Evolutionary conservation across 83 land plant species (phyloP), one percentile per base, ranked within the genome.

Genomic region (Thuja plicata): DNA sequence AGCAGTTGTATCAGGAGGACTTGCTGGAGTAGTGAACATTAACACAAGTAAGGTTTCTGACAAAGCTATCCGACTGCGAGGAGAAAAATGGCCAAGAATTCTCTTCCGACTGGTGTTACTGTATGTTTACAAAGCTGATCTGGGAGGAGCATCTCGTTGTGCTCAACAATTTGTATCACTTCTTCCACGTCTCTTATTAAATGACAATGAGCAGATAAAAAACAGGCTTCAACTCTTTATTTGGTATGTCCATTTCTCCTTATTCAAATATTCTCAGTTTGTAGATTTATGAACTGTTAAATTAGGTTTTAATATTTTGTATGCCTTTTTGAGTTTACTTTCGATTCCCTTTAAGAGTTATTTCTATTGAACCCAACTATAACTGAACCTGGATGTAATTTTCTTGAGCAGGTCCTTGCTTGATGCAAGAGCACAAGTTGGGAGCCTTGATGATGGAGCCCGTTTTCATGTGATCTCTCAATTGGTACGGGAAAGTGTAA

Each of bases 1-100:
- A 73, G 99, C 95, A 66, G 99, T 98, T 87, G 99, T 98, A 17
- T 92, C 99, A 57, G 99, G 99, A 83, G 98, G 99, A 45, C 92
- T 98, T 91, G 92, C 96, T 66, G 96, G 85, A 91, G 99, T 97
- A 17, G 93, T 97, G 88, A 93, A 94, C 85, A 96, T 93, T 84
- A 94, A 94, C 87, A 84, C 96, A 48, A 92, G 57, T 88, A 98
- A 95, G 89, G 88, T 87, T 88, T 91, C 93, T 88, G 99, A 98
- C 88, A 98, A 98, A 93, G 97, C 99, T 27, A 95, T 96, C 92
- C 92, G 95, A 32, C 89, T 97, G 43, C 91, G 99, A 86, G 99
- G 97, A 43, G 99, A 97, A 87, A 96, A 92, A 86, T 98, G 92
- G 79, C 98, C 99, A 74, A 93, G 99, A 87, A 91, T 97, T 88